Percentiles rank a stretch among this genome's conserved stretches.
Conservation (phyloP, 371 early-diverging fungal species). For the Amoeboaphelidium occidentale region DNA sequence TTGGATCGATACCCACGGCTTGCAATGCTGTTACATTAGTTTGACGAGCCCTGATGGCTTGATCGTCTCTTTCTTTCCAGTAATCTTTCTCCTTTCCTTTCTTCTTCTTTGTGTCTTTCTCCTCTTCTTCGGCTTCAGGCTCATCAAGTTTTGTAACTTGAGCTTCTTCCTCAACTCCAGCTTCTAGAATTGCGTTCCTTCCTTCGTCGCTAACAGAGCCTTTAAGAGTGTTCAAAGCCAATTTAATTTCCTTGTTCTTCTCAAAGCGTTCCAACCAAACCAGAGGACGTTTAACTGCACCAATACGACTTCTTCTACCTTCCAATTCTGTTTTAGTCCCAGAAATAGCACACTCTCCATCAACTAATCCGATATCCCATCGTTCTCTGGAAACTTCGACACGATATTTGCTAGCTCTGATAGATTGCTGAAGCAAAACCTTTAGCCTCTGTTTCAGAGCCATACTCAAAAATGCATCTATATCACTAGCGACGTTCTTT, state of each 20-base stretch:
- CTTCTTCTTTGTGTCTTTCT: not conserved
- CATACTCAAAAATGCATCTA: too few species aligned
- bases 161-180: not conserved
- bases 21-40: not conserved
- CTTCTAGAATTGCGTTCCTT: not conserved
- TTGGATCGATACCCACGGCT: not conserved
- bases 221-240: not conserved
- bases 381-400: not conserved
- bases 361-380: not conserved
- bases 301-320: not conserved
- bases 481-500: too few species aligned
- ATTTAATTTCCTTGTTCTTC: not conserved
- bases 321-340: not conserved
- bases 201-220: not conserved
- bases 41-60: not conserved
- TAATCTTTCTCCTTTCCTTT: not conserved
- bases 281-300: not conserved
- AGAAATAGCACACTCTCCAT: not conserved
- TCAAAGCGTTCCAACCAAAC: not conserved
- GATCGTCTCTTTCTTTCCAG: not conserved
- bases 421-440: too few species aligned
- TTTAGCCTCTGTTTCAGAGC: too few species aligned
- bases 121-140: not conserved
- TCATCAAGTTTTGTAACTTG: not conserved
- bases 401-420: not conserved